phyloP scores from a whole-genome alignment of 345 rosid species.

The Citrus unshiu region DNA sequence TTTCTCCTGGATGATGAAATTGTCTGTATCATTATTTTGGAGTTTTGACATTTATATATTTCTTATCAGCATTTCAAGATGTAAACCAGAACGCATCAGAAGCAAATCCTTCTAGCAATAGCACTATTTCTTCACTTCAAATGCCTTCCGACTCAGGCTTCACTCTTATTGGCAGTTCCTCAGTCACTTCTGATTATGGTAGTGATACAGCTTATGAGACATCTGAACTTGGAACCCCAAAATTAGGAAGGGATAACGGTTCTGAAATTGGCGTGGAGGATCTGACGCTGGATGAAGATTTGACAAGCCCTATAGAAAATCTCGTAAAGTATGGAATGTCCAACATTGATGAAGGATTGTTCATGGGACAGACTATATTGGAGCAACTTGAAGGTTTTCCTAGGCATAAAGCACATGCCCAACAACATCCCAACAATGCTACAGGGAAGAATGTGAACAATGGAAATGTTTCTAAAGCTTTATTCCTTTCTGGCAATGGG shows the following conservation, averaged over 20 bases:
- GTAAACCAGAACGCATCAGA: constrained; percentile 49
- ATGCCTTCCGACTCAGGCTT: constrained; percentile 46
- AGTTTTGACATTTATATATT: constrained; percentile 7
- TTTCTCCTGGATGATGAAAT: background rate
- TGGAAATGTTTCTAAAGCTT: constrained; percentile 55
- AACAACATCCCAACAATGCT: constrained; percentile 40
- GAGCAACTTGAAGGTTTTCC: constrained; percentile 92
- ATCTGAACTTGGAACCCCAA: constrained; percentile 87
- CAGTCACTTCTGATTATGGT: constrained; percentile 85
- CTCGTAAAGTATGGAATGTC: constrained; percentile 82
- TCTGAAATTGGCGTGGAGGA: constrained; percentile 76
- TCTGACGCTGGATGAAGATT: constrained; percentile 65
- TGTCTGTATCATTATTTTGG: constrained; percentile 2
- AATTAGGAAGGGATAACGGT: constrained; percentile 55
- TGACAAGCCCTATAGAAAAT: constrained; percentile 81
- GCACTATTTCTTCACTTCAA: constrained; percentile 39
- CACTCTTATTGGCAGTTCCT: constrained; percentile 58
- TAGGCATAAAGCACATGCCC: constrained; percentile 52
- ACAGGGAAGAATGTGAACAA: constrained; percentile 40
- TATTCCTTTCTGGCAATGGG: constrained; percentile 47
- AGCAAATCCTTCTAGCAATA: constrained; percentile 39
- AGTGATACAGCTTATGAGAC: constrained; percentile 94
- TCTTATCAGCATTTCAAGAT: constrained; percentile 87
- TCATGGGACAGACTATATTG: constrained; percentile 89
- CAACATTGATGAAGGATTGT: constrained; percentile 93